phyloP scores from a whole-genome alignment of 345 rosid species.

The Populus davidiana region DNA sequence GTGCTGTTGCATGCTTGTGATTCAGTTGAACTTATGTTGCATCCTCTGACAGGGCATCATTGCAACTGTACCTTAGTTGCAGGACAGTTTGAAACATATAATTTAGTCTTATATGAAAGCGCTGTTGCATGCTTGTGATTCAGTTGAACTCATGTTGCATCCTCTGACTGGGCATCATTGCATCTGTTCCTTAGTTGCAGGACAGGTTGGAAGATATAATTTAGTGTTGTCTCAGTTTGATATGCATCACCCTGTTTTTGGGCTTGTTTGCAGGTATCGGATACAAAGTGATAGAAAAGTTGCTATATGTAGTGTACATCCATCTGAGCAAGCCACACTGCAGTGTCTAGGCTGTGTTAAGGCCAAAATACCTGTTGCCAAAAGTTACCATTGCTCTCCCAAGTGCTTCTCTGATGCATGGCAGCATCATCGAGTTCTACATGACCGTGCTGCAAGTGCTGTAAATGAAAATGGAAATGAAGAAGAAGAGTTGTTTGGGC shows the following conservation, averaged over 20 bases:
- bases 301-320: constrained; percentile 87
- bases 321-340: constrained; percentile 78
- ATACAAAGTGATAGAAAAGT: constrained; percentile 90
- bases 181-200: not conserved
- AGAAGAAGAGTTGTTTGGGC: constrained; percentile 85
- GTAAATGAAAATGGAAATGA: constrained; percentile 78
- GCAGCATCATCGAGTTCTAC: constrained; percentile 96
- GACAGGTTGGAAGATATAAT: not conserved
- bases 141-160: not conserved
- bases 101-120: not conserved
- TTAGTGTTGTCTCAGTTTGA: not conserved
- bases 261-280: constrained; percentile 64
- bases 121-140: not conserved
- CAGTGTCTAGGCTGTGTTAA: constrained; percentile 90
- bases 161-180: not conserved
- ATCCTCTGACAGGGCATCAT: not conserved
- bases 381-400: constrained; percentile 91
- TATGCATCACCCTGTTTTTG: constrained; percentile 2
- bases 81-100: not conserved
- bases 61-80: not conserved
- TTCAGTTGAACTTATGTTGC: not conserved
- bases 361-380: constrained; percentile 75
- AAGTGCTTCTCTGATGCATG: constrained; percentile 95
- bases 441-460: constrained; percentile 87
- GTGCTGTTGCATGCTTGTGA: not conserved